Conservation (phyloP, 1,139 yeast species). For the Suhomyces chickasaworum region DNA sequence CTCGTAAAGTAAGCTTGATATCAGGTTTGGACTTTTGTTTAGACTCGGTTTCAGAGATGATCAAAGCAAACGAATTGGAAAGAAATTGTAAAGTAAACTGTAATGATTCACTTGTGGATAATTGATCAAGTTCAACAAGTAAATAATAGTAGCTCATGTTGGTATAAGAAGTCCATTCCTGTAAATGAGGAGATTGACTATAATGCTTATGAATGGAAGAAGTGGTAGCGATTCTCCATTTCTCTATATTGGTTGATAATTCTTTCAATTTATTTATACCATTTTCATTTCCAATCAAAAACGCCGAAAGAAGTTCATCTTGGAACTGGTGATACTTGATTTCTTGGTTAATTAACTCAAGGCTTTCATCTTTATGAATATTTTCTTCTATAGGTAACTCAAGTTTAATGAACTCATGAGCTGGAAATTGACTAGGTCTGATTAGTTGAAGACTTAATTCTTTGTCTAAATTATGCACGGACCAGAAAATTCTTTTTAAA, state of each 20-base stretch:
- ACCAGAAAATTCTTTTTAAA: slow-evolving; percentile 38
- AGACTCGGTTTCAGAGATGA: slow-evolving; percentile 27
- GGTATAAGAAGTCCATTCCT: slow-evolving; percentile 35
- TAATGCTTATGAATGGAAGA: slow-evolving; percentile 30
- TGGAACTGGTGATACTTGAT: slow-evolving; percentile 26
- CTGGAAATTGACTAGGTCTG: slow-evolving; percentile 41
- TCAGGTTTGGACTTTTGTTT: slow-evolving; percentile 7
- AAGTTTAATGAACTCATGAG: slow-evolving; percentile 22
- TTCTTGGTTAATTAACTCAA: slow-evolving; percentile 25
- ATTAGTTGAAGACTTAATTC: slow-evolving; percentile 37
- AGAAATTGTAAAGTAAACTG: slow-evolving; percentile 47
- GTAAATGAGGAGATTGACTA: slow-evolving; percentile 30
- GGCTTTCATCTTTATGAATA: slow-evolving; percentile 22
- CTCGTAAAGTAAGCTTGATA: slow-evolving; percentile 15
- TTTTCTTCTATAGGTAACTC: slow-evolving; percentile 16
- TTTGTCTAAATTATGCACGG: slow-evolving; percentile 42
- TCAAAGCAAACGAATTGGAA: slow-evolving; percentile 42
- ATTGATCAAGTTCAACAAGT: slow-evolving; percentile 44
- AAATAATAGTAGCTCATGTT: slow-evolving; percentile 44
- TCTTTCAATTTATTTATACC: slow-evolving; percentile 19
- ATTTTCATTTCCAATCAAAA: slow-evolving; percentile 9
- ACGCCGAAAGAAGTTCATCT: slow-evolving; percentile 19
- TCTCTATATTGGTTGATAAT: slow-evolving; percentile 32
- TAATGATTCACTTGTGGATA: slow-evolving; percentile 39
- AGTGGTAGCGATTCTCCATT: slow-evolving; percentile 39